These are phyloP conservation scores for Radiomyces spectabilis DNA, from an alignment of 192 early-diverging fungal species.

Conservation along the genomic window DNA sequence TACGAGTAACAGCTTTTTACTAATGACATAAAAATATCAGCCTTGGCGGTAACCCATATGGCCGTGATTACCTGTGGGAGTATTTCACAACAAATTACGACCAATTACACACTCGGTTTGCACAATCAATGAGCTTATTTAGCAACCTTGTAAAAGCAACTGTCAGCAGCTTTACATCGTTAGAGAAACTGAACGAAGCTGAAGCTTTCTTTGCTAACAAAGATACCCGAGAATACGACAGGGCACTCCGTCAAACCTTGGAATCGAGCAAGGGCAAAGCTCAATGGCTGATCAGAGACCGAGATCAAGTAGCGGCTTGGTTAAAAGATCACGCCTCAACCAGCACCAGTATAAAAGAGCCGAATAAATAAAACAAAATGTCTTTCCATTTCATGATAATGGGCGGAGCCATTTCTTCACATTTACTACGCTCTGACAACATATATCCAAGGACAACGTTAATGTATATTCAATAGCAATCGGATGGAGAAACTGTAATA, in stretches of 20 bases:
- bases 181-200: constrained; percentile 57
- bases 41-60: background rate
- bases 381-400: no score
- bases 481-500: no score
- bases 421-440: no score
- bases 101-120: constrained; percentile 49
- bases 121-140: constrained; percentile 35
- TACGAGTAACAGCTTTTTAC: background rate
- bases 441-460: no score
- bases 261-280: constrained; percentile 59
- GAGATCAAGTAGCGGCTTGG: constrained; percentile 16
- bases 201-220: constrained; percentile 57
- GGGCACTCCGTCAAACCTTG: constrained; percentile 65
- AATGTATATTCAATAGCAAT: no score
- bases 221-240: constrained; percentile 52
- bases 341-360: no score
- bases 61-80: constrained; percentile 44
- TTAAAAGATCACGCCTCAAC: no score
- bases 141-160: constrained; percentile 35
- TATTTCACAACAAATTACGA: constrained; percentile 58
- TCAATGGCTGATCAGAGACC: constrained; percentile 34
- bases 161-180: constrained; percentile 33
- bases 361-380: no score
- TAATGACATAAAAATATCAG: constrained; percentile 1
- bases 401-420: no score